phyloP scores from a whole-genome alignment of 2,329 filamentous ascomycete genomes.

The Aspergillus transmontanensis region DNA sequence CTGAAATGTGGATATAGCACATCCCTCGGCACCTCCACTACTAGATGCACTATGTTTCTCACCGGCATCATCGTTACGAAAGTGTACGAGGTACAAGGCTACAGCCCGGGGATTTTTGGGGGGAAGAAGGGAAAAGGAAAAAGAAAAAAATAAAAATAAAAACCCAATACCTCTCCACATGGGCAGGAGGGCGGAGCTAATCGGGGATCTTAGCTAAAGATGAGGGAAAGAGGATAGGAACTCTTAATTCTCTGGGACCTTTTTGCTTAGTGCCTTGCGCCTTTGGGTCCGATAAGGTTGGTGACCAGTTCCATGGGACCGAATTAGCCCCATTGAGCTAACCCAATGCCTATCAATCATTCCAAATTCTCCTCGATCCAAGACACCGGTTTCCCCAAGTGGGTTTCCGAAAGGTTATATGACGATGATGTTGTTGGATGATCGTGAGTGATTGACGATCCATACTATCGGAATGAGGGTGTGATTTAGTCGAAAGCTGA shows the following conservation, averaged over 20 bases:
- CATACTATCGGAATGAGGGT: conserved; percentile 3
- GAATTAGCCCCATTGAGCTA: conserved; percentile 1
- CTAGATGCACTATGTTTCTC: not conserved
- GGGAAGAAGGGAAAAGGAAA: not conserved
- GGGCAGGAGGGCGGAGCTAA: not conserved
- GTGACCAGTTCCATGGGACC: conserved; percentile 9
- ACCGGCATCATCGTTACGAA: conserved; percentile 5
- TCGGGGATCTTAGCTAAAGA: not conserved
- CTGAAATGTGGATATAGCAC: conserved; percentile 2
- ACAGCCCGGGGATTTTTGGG: not conserved
- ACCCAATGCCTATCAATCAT: not conserved
- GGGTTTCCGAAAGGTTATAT: conserved; percentile 6
- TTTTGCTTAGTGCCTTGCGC: not conserved
- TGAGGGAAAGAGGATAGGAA: not conserved
- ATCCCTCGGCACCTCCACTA: not conserved
- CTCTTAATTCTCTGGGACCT: not conserved
- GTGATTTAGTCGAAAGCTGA: not conserved
- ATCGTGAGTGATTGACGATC: conserved; percentile 5
- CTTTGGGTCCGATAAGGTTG: conserved; percentile 8
- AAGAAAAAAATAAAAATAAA: not conserved
- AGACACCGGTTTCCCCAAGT: conserved; percentile 2
- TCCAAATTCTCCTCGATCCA: not conserved
- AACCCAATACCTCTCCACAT: not conserved
- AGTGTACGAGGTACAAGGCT: not conserved
- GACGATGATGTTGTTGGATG: not conserved